Percentiles rank a stretch among this genome's conserved stretches.
Conservation (phyloP, 495 filamentous ascomycete species). For the Diplogelasinospora grovesii region DNA sequence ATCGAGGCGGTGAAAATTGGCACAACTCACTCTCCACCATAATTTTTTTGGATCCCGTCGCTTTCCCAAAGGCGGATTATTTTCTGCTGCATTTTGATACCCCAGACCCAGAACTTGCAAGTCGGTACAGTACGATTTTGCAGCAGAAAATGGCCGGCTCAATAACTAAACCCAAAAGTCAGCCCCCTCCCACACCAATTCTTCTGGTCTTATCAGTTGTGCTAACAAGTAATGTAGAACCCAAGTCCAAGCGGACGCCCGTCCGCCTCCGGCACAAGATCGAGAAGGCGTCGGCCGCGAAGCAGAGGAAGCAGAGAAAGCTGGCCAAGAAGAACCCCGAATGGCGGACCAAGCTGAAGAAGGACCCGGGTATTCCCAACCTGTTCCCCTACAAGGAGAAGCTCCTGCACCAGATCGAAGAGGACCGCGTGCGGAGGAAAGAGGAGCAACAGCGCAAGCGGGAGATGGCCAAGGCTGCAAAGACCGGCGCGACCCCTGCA, state of each 20-base stretch:
- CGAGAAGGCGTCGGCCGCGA: slow-evolving; percentile 83
- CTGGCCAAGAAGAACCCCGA: slow-evolving; percentile 90
- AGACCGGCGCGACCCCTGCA: slow-evolving; percentile 29
- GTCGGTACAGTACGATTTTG: too few species aligned
- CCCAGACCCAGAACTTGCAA: too few species aligned
- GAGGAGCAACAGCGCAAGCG: slow-evolving; percentile 66
- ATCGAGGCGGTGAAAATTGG: slow-evolving; percentile 33
- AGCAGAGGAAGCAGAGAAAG: slow-evolving; percentile 85
- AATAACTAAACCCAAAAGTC: slow-evolving; percentile 49
- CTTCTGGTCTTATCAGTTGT: not conserved
- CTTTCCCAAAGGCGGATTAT: too few species aligned
- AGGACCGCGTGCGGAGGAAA: slow-evolving; percentile 67
- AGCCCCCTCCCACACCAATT: slow-evolving; percentile 17
- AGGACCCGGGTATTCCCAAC: slow-evolving; percentile 95
- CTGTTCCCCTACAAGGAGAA: slow-evolving; percentile 97
- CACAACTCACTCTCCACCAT: slow-evolving; percentile 28
- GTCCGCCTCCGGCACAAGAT: slow-evolving; percentile 92
- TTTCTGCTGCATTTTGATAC: too few species aligned
- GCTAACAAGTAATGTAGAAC: slow-evolving; percentile 52
- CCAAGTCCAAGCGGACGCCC: slow-evolving; percentile 85
- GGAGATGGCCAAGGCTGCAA: slow-evolving; percentile 64
- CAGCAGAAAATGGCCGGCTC: slow-evolving; percentile 35
- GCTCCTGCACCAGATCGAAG: slow-evolving; percentile 89
- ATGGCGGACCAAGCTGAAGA: slow-evolving; percentile 90
- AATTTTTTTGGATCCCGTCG: too few species aligned